Evolutionary conservation across 1,139 yeast genomes (phyloP).

Genomic region (Candida dubliniensis): DNA sequence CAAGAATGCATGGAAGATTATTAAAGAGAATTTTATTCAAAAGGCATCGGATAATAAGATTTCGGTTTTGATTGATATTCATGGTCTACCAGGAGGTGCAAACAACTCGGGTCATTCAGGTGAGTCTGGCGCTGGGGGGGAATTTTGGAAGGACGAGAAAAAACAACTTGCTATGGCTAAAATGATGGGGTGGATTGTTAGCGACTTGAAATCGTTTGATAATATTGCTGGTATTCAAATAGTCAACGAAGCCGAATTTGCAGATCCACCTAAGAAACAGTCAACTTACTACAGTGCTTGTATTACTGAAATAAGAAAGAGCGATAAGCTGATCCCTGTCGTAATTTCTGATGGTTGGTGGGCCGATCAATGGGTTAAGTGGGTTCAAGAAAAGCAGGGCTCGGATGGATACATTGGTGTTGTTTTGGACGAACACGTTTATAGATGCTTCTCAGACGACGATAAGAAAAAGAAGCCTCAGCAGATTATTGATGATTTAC

Average conservation of each 20-base stretch:
- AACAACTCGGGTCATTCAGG: conserved; percentile 86
- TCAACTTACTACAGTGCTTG: conserved; percentile 70
- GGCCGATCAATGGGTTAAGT: conserved; percentile 75
- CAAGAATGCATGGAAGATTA: conserved; percentile 64
- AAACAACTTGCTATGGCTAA: conserved; percentile 50
- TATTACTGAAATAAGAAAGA: conserved; percentile 54
- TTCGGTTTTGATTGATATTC: conserved; percentile 79
- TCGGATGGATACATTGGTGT: conserved; percentile 52
- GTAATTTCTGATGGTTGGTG: conserved; percentile 95
- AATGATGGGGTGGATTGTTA: conserved; percentile 59
- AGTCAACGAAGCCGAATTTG: conserved; percentile 79
- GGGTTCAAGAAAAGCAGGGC: conserved; percentile 50
- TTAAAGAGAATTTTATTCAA: conserved; percentile 51
- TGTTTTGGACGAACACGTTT: conserved; percentile 80
- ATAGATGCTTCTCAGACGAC: conserved; percentile 77
- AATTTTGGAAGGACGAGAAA: conserved; percentile 56
- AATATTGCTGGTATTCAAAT: conserved; percentile 82
- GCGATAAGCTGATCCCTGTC: conserved; percentile 62
- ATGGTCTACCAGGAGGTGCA: conserved; percentile 92
- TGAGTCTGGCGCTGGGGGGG: conserved; percentile 55
- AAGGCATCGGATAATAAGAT: conserved; percentile 59
- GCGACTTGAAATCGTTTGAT: conserved; percentile 55
- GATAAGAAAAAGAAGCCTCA: conserved; percentile 69
- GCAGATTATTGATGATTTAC: conserved; percentile 60
- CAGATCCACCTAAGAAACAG: conserved; percentile 49